Evolutionary conservation across 2,329 filamentous ascomycete species (phyloP), one percentile per base, ranked within the genome.

Genomic region (Trichocomaceae sp.): DNA sequence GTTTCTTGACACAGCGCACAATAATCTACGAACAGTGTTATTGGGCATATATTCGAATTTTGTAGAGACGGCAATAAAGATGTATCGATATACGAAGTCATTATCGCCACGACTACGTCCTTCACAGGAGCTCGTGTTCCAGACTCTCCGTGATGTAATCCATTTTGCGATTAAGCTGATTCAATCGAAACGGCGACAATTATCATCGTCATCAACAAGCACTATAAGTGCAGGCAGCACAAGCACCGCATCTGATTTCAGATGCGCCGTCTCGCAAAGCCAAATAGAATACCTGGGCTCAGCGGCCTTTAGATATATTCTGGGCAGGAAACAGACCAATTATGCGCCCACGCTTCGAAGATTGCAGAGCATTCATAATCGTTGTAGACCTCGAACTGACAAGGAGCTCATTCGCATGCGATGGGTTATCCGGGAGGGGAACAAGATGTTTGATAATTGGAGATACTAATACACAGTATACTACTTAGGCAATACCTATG

Each of bases 41-140:
- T 70, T 73, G n/a, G 95, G 93, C 62, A 74, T 96, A 3, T 82
- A 85, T 63, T 78, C 79, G n/a, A 84, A 83, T 31, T 92, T 96
- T 63, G 64, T 76, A 17, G 89, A 95, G 68, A 84, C 87, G 6
- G 90, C 89, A 8, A 83, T 83, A 73, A 95, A 92, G 73, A 80
- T 80, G 69, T 81, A 83, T 61, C 73, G 78, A 58, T 85, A 86
- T 64, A 71, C 78, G 59, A 77, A 74, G 56, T 84, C 82, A 56
- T 74, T 96, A 31, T 77, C 81, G 9, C 59, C 60, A 10, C 66
- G 62, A 26, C 59, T 59, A 61, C 82, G 81, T 60, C 87, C 87
- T 2, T 69, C 77, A 6, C 66, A 76, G 3, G 70, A 67, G 29
- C 69, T 95, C n/a, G 71, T 92, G 31, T 84, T 79, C 60, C 75